Evolutionary conservation across 192 early-diverging fungal species (phyloP), one percentile per base, ranked within the genome.

Genomic region (Linnemannia hyalina): DNA sequence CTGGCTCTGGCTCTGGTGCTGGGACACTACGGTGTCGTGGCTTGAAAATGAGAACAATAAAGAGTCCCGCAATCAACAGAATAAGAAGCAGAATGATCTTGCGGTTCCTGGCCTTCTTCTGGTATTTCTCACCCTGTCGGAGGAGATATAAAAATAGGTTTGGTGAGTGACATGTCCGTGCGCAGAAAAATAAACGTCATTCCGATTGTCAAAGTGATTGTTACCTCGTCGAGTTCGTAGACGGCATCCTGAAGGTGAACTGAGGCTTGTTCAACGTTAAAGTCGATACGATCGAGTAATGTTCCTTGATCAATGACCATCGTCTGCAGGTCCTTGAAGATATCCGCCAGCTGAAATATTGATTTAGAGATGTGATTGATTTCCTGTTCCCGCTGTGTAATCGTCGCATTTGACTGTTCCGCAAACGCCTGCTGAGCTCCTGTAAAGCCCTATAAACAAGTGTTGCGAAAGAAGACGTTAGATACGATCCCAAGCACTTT

Each of bases 271-370:
- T 99, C 98, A 75, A 99, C 94, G 82, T 99, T 99, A 88, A 95
- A 99, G 88, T 99, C 98, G 76, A 99, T 99, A 40, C 98, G 93
- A 89, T 99, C 98, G 35, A 99, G 91, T 76, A 99, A 85, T 8
- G 98, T 97, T 22, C 98, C 98, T 87, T 99, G 98, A 88, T 99
- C 98, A 80, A 99, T 97, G 29, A 99, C 95, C 94, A 99, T 96
- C 35, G 95, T 93, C 84, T 99, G 97, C 81, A 99, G 91, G 80
- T 98, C 97, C 75, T 93, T 92, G 88, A 99, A 99, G 20, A 99
- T 94, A 52, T 96, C 95, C 4, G 97, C 97, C 72, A 99, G 89
- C 35, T 95, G 93, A 44, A 94, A 89, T 74, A 99, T 98, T 26
- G 97, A 97, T 82, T 97, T 93, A 60, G 96, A 97, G 81, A 99